A percentile compares a stretch with the other conserved stretches of the same genome.
Conservation (phyloP, 208 protist genomes). For the Acanthamoeba healyi region DNA sequence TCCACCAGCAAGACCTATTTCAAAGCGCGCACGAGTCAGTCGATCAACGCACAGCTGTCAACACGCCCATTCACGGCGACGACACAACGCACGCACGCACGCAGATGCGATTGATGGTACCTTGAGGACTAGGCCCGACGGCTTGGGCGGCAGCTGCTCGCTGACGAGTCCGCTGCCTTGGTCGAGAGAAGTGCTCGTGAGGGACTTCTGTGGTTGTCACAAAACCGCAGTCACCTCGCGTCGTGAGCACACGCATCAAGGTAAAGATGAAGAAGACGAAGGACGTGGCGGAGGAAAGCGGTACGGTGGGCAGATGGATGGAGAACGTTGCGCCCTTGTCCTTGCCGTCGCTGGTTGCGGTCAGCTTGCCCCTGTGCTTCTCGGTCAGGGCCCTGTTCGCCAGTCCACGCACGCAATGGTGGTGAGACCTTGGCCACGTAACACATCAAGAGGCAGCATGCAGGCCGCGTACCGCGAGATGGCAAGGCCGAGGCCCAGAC, state of each 20-base stretch:
- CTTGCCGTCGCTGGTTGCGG: conserved; percentile 40
- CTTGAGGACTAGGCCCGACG: neutral
- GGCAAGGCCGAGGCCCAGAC: conserved; percentile 33
- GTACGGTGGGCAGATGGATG: neutral
- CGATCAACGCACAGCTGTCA: neutral
- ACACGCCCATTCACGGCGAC: no score
- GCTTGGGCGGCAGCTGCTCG: neutral
- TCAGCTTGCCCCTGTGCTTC: conserved; percentile 13
- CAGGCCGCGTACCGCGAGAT: conserved; percentile 47
- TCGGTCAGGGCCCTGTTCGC: neutral
- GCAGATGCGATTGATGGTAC: no score
- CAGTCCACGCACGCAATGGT: neutral
- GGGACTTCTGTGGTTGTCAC: no score
- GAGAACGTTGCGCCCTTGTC: conserved; percentile 46
- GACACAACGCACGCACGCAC: no score
- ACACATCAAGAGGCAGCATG: neutral
- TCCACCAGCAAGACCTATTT: conserved; percentile 9
- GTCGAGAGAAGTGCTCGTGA: neutral
- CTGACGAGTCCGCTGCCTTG: no score
- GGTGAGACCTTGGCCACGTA: neutral
- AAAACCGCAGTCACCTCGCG: no score
- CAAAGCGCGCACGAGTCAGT: neutral
- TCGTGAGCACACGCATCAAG: no score
- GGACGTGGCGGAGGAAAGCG: neutral
- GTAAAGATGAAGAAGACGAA: neutral